Evolutionary conservation across 2,329 filamentous ascomycete genomes (phyloP).

Genomic region (Drechslera avenae): DNA sequence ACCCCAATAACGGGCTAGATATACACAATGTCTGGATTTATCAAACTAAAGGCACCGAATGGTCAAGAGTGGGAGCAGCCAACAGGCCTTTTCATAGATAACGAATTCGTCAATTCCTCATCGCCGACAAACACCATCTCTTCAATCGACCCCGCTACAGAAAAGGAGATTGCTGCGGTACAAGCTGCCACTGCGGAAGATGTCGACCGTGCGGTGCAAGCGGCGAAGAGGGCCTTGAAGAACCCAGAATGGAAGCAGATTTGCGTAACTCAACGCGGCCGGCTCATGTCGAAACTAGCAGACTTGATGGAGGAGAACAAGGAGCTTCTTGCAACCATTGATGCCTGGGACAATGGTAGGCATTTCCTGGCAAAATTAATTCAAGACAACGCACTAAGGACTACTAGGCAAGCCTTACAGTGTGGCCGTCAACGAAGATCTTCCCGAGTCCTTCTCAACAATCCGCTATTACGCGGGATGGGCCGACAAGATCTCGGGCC

Average conservation of each 20-base stretch:
- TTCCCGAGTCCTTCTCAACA: constrained; percentile 59
- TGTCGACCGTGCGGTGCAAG: constrained; percentile 43
- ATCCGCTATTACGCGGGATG: constrained; percentile 76
- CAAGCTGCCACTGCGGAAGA: constrained; percentile 42
- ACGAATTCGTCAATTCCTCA: constrained; percentile 50
- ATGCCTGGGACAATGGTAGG: constrained; percentile 72
- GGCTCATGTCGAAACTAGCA: constrained; percentile 31
- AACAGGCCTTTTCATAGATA: constrained; percentile 53
- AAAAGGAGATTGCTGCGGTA: constrained; percentile 37
- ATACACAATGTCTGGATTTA: constrained; percentile 4
- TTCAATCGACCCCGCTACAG: constrained; percentile 29
- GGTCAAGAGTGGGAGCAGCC: constrained; percentile 47
- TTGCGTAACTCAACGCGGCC: constrained; percentile 22
- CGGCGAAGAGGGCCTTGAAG: constrained; percentile 35
- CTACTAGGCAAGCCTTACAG: constrained; percentile 63
- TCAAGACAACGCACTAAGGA: neutral
- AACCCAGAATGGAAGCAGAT: constrained; percentile 28
- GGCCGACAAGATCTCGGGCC: constrained; percentile 76
- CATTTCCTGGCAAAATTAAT: neutral
- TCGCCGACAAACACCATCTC: constrained; percentile 30
- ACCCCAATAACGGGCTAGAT: neutral
- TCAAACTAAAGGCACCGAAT: constrained; percentile 48
- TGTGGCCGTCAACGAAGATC: constrained; percentile 64
- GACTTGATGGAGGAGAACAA: constrained; percentile 36
- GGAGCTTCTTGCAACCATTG: constrained; percentile 28